Evolutionary conservation across 768 basidiomycete genomes (phyloP).

Genomic region (Amanita molliuscula): DNA sequence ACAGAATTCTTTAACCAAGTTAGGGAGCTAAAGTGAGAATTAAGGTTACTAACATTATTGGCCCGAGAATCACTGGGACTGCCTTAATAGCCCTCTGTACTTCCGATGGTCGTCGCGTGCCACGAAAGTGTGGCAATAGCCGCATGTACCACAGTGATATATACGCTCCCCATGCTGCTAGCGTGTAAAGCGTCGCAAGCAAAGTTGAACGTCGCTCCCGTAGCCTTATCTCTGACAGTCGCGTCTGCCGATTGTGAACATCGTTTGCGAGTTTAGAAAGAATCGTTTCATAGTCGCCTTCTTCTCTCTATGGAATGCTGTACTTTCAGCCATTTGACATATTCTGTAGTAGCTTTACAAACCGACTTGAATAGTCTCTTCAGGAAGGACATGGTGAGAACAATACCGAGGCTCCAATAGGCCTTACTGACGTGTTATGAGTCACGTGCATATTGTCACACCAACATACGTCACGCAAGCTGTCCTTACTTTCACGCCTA

Average conservation of each 20-base stretch:
- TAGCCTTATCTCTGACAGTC: conserved; percentile 74
- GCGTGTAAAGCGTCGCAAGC: conserved; percentile 67
- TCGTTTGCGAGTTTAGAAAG: conserved; percentile 56
- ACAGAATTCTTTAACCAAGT: conserved; percentile 44
- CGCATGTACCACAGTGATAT: conserved; percentile 66
- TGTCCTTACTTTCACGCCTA: not conserved
- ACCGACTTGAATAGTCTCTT: conserved; percentile 23
- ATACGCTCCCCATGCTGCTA: conserved; percentile 66
- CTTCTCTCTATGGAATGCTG: conserved; percentile 27
- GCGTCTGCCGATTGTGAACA: conserved; percentile 64
- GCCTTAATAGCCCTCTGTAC: conserved; percentile 36
- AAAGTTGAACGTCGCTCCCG: conserved; percentile 75
- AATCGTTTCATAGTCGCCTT: conserved; percentile 72
- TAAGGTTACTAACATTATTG: conserved; percentile 54
- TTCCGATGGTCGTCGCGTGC: conserved; percentile 15
- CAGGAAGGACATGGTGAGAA: conserved; percentile 15
- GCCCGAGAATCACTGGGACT: conserved; percentile 60
- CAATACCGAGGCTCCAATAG: not conserved
- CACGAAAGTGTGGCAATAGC: conserved; percentile 34
- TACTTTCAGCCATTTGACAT: not conserved
- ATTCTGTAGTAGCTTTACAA: not conserved
- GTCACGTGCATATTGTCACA: not conserved
- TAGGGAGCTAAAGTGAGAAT: not conserved
- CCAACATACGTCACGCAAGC: not conserved
- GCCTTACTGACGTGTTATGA: not conserved